These are phyloP conservation scores for Symbiodinium pilosum DNA, from an alignment of 73 alveolate species.

Conservation along the genomic window DNA sequence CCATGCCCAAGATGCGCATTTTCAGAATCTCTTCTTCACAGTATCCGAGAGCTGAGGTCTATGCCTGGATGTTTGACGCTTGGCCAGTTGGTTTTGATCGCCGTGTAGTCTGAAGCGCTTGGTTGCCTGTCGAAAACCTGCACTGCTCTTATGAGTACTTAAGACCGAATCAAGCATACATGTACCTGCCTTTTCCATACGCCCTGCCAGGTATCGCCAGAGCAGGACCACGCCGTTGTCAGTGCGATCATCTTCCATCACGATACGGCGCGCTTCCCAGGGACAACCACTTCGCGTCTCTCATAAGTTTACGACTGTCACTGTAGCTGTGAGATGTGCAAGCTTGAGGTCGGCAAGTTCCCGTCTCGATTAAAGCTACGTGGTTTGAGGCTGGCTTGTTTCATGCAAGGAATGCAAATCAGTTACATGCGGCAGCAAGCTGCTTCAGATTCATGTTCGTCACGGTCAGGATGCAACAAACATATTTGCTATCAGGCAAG, in stretches of 20 bases:
- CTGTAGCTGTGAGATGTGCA: neutral
- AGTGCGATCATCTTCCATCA: constrained; percentile 77
- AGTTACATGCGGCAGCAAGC: no score
- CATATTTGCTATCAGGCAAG: constrained; percentile 12
- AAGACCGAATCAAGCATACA: neutral
- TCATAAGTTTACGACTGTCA: no score
- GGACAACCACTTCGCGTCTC: no score
- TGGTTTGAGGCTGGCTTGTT: constrained; percentile 51
- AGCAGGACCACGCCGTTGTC: constrained; percentile 62
- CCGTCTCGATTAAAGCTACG: constrained; percentile 68
- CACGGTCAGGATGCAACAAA: no score
- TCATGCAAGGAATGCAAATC: no score
- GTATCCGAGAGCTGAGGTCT: neutral
- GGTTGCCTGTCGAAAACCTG: neutral
- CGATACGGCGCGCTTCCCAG: constrained; percentile 22
- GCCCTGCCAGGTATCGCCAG: constrained; percentile 62
- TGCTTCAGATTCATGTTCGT: no score
- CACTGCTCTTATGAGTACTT: no score
- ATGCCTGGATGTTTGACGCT: constrained; percentile 76
- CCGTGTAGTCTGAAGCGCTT: neutral
- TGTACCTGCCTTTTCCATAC: neutral
- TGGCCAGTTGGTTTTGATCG: neutral
- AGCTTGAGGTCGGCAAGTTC: constrained; percentile 54
- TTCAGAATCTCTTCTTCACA: neutral
- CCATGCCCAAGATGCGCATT: no score